phyloP scores from a whole-genome alignment of 345 rosid species.

The Brassica napus region Da-Ae NC_063436.1:1959501-1960000 shows the following conservation, averaged over 20 bases:
- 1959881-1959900: conserved; percentile 3
- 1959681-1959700: conserved; percentile 37
- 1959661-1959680: conserved; percentile 1
- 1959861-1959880: neutral
- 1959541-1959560: conserved; percentile 12
- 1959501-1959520: neutral
- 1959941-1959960: neutral
- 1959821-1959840: conserved; percentile 17
- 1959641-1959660: conserved; percentile 5
- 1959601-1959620: neutral
- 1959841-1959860: conserved; percentile 5
- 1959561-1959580: neutral
- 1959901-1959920: neutral
- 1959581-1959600: neutral
- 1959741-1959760: conserved; percentile 28
- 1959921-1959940: neutral
- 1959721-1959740: conserved; percentile 13
- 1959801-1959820: conserved; percentile 29
- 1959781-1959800: conserved; percentile 27
- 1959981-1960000: conserved; percentile 2
- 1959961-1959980: neutral
- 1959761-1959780: conserved; percentile 38
- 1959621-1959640: neutral
- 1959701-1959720: conserved; percentile 21
- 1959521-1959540: conserved; percentile 10